A percentile compares a stretch with the other conserved stretches of the same genome.
Evolutionary conservation across 345 rosid genomes (phyloP).

Genomic region (Linum lewisii): DNA sequence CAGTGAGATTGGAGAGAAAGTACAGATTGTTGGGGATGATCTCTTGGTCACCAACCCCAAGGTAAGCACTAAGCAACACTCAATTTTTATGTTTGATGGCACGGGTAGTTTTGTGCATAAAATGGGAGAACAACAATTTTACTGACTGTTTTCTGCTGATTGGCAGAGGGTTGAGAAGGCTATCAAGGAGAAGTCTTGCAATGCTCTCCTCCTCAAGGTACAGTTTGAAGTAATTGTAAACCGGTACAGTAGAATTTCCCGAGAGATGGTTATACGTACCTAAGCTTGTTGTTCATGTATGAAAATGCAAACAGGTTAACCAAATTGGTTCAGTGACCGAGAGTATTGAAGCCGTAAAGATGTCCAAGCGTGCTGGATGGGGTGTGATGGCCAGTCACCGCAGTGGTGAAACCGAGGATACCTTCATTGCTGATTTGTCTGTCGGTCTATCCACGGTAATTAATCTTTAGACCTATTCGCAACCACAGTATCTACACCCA

Average conservation of each 20-base stretch:
- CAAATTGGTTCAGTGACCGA: conserved; percentile 97
- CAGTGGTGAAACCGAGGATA: conserved; percentile 98
- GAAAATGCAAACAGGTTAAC: too few relatives aligned
- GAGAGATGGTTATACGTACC: neutral
- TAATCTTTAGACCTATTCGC: neutral
- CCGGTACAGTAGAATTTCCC: neutral
- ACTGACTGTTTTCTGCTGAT: neutral
- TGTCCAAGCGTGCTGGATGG: conserved; percentile 99
- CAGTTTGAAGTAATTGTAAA: neutral
- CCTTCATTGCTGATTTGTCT: conserved; percentile 86
- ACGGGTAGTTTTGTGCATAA: too few relatives aligned
- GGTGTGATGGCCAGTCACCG: conserved; percentile 97
- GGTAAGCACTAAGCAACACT: conserved; percentile 28
- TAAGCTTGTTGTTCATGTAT: neutral
- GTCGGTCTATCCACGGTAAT: conserved; percentile 91
- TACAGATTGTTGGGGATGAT: conserved; percentile 97
- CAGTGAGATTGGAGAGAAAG: conserved; percentile 54
- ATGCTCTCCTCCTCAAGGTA: conserved; percentile 94
- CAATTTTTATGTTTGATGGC: neutral
- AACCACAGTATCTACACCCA: neutral
- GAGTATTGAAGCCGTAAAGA: conserved; percentile 94
- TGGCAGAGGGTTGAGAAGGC: conserved; percentile 90
- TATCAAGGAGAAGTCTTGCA: conserved; percentile 71
- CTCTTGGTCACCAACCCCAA: conserved; percentile 94
- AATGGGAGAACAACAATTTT: too few relatives aligned